A percentile compares a stretch with the other conserved stretches of the same genome.
These are phyloP conservation scores for Periglandula ipomoeae DNA, from an alignment of 2,329 filamentous ascomycete species.

Conservation along the genomic window DNA sequence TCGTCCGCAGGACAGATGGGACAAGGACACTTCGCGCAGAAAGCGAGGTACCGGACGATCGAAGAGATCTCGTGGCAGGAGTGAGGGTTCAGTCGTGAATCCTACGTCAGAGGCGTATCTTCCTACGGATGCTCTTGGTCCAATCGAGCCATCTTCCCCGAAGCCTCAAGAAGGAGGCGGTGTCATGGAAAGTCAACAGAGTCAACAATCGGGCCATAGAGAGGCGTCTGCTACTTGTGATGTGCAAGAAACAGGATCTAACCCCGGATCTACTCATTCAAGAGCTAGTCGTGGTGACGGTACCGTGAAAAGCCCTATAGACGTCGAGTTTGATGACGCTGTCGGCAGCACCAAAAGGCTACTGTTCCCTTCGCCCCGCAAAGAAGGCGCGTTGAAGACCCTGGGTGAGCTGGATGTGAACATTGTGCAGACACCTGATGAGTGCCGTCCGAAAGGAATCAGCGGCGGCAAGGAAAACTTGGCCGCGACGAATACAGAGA, in stretches of 20 bases:
- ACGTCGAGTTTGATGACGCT: constrained; percentile 37
- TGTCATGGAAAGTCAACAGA: constrained; percentile 11
- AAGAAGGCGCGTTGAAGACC: constrained; percentile 52
- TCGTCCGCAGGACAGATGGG: constrained; percentile 78
- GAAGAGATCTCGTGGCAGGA: constrained; percentile 42
- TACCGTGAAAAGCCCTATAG: constrained; percentile 48
- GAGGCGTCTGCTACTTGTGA: constrained; percentile 7
- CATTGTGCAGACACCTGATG: constrained; percentile 34
- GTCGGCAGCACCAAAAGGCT: constrained; percentile 55
- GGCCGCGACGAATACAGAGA: constrained; percentile 13
- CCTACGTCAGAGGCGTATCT: constrained; percentile 46
- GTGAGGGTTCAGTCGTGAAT: constrained; percentile 32
- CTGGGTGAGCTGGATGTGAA: constrained; percentile 50
- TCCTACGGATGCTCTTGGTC: constrained; percentile 43
- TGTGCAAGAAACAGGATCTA: constrained; percentile 14
- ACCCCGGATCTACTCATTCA: constrained; percentile 41
- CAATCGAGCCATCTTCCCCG: constrained; percentile 30
- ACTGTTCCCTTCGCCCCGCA: constrained; percentile 68
- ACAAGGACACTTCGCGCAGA: constrained; percentile 47
- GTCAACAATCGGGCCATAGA: neutral
- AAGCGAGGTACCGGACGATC: constrained; percentile 37
- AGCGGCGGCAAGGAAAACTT: constrained; percentile 36
- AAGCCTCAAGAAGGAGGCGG: constrained; percentile 14
- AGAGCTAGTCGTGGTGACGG: constrained; percentile 44
- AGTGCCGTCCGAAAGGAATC: constrained; percentile 20